Base-by-base conservation (phyloP, 805 yeast genomes). In the Ogataea ganodermae region DNA sequence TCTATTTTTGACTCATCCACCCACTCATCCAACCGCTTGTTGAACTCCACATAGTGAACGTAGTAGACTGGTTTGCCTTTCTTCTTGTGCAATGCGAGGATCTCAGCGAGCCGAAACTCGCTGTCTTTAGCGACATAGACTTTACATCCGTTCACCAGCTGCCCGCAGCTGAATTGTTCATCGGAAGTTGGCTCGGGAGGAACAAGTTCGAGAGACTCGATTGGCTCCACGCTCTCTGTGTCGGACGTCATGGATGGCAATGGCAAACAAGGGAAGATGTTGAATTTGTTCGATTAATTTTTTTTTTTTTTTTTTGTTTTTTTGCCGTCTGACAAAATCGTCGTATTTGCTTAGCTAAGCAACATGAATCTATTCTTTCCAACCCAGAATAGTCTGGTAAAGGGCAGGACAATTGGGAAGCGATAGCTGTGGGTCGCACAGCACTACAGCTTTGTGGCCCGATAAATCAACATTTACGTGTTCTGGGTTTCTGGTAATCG, bases 1-100 rank as follows among this genome's bases (percentile, higher is more conserved):
- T 89, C 88, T 9, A 94, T 82, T 44, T 95, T 75, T 30, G 81
- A 83, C 4, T 80, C 74, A 17, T 77, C 73, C 6, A 94, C 80
- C 98, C 98, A 92, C 66, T 94, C 99, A 70, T 94, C 99, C 57
- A 94, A 76, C 66, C 99, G 86, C 67, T 94, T 94, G 72, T 94
- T 94, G 73, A 84, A 94, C 57, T 91, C 96, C 44, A 83, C 89
- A 69, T 90, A 94, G 67, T 94, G 99, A 24, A 94, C 96, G 64
- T 94, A 94, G 66, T 85, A 91, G 55, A 81, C 87, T 26, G 82
- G 80, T 51, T 86, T 79, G 12, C 91, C 89, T 63, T 89, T 85
- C 59, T 87, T 82, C 38, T 78, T 68, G 52, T 87, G 89, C 42
- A 81, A 76, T 16, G 91, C 89, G 37, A 94, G 70, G 35, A 94